These are phyloP conservation scores for Gamarada debralockiae DNA, from an alignment of 495 filamentous ascomycete species.

Conservation along the genomic window DNA sequence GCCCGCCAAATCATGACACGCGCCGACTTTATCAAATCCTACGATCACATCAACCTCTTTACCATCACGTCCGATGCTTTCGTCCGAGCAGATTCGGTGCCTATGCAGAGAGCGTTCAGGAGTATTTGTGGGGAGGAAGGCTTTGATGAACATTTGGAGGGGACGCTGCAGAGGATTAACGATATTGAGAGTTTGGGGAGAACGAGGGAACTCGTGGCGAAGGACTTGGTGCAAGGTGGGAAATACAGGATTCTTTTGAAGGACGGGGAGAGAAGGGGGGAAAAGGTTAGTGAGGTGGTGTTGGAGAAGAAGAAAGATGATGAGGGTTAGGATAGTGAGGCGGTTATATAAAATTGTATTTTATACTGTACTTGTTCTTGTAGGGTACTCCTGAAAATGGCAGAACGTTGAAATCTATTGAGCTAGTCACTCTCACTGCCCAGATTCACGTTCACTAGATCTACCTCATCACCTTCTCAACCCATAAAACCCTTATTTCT, in stretches of 20 bases:
- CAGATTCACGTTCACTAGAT: too few relatives aligned
- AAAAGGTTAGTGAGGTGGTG: constrained; percentile 14
- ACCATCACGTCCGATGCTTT: constrained; percentile 85
- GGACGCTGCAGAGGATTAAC: constrained; percentile 75
- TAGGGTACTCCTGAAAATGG: too few relatives aligned
- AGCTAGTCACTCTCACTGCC: too few relatives aligned
- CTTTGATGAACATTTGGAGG: constrained; percentile 79
- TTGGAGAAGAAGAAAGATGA: constrained; percentile 11
- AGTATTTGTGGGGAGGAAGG: constrained; percentile 68
- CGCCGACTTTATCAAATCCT: constrained; percentile 86
- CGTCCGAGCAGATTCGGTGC: constrained; percentile 90
- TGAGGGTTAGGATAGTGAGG: background rate
- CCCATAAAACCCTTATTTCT: too few relatives aligned
- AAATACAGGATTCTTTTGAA: constrained; percentile 65
- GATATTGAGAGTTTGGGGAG: constrained; percentile 91
- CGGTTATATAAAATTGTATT: too few relatives aligned
- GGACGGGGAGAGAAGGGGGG: constrained; percentile 11
- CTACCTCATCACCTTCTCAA: too few relatives aligned
- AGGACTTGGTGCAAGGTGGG: constrained; percentile 67
- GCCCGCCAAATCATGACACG: constrained; percentile 93
- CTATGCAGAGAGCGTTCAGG: constrained; percentile 90
- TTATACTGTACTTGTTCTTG: too few relatives aligned
- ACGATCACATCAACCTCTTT: constrained; percentile 93
- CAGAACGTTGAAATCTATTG: too few relatives aligned
- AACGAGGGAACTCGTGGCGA: constrained; percentile 88